phyloP scores from a whole-genome alignment of 1,284 basidiomycete species.

The Ceratobasidium papillatum region DNA sequence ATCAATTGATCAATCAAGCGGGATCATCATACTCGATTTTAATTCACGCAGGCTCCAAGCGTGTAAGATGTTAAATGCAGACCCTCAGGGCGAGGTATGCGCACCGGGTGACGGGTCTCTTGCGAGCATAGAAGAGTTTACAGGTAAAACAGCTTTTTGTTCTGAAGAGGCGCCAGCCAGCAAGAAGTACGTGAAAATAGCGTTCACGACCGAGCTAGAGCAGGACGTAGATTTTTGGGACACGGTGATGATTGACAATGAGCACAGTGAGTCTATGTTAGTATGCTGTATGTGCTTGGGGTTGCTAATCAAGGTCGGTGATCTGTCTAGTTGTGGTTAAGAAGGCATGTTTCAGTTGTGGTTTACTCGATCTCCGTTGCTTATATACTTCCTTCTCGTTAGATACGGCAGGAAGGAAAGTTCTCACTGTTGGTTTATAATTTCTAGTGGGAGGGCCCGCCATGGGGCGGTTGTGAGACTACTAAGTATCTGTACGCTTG shows the following conservation, averaged over 20 bases:
- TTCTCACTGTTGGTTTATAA: background rate
- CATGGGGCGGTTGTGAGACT: background rate
- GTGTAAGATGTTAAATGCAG: background rate
- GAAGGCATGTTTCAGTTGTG: background rate
- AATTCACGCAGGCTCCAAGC: background rate
- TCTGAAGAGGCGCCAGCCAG: background rate
- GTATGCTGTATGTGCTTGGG: background rate
- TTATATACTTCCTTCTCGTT: background rate
- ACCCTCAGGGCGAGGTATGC: background rate
- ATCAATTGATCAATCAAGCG: background rate
- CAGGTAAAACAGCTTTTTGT: background rate
- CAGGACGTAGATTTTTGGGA: background rate
- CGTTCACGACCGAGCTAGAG: background rate
- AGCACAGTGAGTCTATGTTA: slow-evolving; percentile 15
- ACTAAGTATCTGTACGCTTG: background rate
- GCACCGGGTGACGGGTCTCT: background rate
- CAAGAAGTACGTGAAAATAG: background rate
- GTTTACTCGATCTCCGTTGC: background rate
- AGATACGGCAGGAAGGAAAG: slow-evolving; percentile 10
- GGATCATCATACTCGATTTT: slow-evolving; percentile 28
- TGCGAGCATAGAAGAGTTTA: background rate
- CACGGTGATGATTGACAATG: slow-evolving; percentile 25
- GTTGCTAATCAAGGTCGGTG: background rate
- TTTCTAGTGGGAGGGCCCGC: background rate
- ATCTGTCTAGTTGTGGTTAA: background rate